Conservation (phyloP, 2,329 filamentous ascomycete species). For the Fusarium haematococcum region DNA sequence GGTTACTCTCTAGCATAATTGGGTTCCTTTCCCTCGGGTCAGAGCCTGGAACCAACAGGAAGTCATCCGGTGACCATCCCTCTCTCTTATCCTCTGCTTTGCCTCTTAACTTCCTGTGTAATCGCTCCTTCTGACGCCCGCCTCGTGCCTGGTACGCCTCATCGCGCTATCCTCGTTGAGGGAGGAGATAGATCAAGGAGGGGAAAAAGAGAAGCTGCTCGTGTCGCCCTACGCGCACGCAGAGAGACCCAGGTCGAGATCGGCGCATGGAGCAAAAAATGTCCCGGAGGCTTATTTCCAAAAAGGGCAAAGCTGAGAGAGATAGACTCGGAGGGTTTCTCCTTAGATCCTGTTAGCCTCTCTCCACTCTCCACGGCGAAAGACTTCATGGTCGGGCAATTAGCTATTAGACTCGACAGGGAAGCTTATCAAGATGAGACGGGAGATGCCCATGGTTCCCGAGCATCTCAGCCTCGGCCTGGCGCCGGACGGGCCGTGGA, state of each 20-base stretch:
- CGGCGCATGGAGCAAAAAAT: neutral
- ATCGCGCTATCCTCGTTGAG: constrained; percentile 11
- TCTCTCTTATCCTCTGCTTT: neutral
- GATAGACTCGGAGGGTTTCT: neutral
- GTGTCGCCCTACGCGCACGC: constrained; percentile 4
- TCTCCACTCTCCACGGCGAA: neutral
- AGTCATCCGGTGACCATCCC: constrained; percentile 11
- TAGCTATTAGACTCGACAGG: neutral
- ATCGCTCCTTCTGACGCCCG: neutral
- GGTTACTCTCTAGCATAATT: constrained; percentile 12
- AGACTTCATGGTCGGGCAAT: neutral
- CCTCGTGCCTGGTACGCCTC: neutral
- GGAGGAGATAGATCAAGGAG: constrained; percentile 1
- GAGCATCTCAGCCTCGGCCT: neutral
- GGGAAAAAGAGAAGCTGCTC: neutral
- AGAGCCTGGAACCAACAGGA: constrained; percentile 36
- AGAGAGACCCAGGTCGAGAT: neutral
- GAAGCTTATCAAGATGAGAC: constrained; percentile 1
- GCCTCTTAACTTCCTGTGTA: neutral
- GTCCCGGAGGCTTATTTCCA: neutral
- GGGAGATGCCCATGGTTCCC: constrained; percentile 5
- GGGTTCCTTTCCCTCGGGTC: constrained; percentile 32
- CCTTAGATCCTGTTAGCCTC: neutral
- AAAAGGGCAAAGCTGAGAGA: neutral
- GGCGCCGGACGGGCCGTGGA: constrained; percentile 1